These are phyloP conservation scores for Avicennia marina DNA, from an alignment of 257 asterid genomes.

Conservation along the genomic window DNA sequence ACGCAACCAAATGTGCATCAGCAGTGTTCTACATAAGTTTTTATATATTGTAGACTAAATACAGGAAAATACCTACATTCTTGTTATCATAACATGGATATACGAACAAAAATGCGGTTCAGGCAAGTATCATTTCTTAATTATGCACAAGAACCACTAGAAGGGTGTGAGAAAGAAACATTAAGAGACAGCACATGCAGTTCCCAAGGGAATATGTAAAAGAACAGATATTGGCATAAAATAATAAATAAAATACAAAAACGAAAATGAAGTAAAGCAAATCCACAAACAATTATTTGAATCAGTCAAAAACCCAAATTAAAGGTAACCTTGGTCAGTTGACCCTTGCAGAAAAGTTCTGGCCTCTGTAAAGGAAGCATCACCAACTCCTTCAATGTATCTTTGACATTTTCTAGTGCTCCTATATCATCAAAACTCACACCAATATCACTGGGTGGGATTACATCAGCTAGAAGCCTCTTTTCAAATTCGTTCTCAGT, in stretches of 20 bases:
- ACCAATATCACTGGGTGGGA: constrained; percentile 21
- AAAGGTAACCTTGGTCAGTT: constrained; percentile 17
- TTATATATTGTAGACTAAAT: background rate
- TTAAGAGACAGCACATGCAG: too few species aligned
- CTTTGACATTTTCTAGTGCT: constrained; percentile 29
- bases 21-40: too few species aligned
- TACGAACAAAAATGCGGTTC: too few species aligned
- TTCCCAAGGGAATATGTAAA: too few species aligned
- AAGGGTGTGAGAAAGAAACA: too few species aligned
- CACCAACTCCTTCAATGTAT: constrained; percentile 30
- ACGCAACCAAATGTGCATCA: too few species aligned
- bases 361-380: constrained; percentile 41
- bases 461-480: constrained; percentile 23
- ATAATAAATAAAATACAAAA: background rate
- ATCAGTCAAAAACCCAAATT: too few species aligned
- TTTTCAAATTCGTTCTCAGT: constrained; percentile 30
- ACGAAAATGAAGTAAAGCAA: background rate
- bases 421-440: constrained; percentile 40
- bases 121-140: too few species aligned
- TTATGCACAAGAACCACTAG: too few species aligned
- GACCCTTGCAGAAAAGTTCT: constrained; percentile 33
- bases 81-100: too few species aligned
- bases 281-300: background rate
- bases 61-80: background rate
- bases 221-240: too few species aligned